phyloP scores from a whole-genome alignment of 345 rosid species.

The Jatropha curcas region DNA sequence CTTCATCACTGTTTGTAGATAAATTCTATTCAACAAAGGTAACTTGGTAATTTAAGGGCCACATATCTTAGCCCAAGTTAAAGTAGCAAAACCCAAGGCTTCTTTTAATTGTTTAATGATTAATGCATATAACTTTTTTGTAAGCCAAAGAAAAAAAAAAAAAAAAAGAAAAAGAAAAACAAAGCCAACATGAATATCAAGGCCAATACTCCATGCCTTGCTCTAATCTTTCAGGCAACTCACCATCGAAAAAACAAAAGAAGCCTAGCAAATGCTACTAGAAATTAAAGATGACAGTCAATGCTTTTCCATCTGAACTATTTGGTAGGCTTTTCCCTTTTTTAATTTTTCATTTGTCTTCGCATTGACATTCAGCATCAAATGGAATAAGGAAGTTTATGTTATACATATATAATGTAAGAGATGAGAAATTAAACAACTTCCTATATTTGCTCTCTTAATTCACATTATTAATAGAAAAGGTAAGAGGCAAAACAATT shows the following conservation, averaged over 20 bases:
- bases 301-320: not conserved
- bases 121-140: no score
- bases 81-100: not conserved
- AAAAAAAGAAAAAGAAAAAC: no score
- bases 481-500: not conserved
- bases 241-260: no score
- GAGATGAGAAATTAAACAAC: not conserved
- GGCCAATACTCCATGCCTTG: not conserved
- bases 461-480: not conserved
- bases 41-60: not conserved
- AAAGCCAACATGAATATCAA: not conserved
- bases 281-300: not conserved
- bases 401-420: not conserved
- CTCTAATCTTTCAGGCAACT: not conserved
- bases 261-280: not conserved
- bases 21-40: not conserved
- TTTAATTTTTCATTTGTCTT: no score
- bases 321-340: not conserved
- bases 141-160: no score
- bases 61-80: not conserved
- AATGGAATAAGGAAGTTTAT: not conserved
- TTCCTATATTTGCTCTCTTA: not conserved
- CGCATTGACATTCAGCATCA: not conserved
- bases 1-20: not conserved
- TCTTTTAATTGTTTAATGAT: not conserved